phyloP scores from a whole-genome alignment of 2,329 filamentous ascomycete genomes.

The Fusarium secorum region DNA sequence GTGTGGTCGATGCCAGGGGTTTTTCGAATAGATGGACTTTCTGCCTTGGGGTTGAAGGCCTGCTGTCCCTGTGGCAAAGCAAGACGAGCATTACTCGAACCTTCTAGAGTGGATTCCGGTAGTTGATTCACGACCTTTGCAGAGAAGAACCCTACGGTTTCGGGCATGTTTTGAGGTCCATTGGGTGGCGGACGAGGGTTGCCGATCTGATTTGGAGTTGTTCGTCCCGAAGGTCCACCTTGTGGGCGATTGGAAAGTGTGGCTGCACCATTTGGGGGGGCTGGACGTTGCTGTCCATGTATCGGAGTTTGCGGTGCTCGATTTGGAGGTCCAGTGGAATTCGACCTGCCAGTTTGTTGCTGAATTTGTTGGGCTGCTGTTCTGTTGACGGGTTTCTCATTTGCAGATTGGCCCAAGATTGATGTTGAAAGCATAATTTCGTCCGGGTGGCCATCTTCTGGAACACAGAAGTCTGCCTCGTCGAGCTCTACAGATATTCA shows the following conservation, averaged over 20 bases:
- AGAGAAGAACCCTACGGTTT: conserved; percentile 72
- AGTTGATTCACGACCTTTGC: conserved; percentile 69
- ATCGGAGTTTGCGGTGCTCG: conserved; percentile 48
- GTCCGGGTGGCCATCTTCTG: conserved; percentile 76
- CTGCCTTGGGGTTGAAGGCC: conserved; percentile 75
- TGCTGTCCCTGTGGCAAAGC: conserved; percentile 56
- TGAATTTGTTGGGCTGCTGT: conserved; percentile 31
- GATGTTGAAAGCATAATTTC: conserved; percentile 68
- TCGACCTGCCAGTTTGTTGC: conserved; percentile 33
- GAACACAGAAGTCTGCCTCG: conserved; percentile 77
- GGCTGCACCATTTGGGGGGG: conserved; percentile 32
- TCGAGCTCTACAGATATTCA: conserved; percentile 69
- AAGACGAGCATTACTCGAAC: conserved; percentile 51
- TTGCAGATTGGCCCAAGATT: conserved; percentile 26
- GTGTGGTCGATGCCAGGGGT: conserved; percentile 87
- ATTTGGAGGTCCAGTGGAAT: conserved; percentile 24
- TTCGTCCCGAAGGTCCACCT: conserved; percentile 15
- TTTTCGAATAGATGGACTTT: conserved; percentile 86
- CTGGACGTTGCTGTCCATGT: conserved; percentile 39
- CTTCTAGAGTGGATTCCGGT: conserved; percentile 52
- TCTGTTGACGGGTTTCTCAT: conserved; percentile 34
- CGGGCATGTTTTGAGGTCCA: conserved; percentile 41
- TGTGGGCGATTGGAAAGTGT: conserved; percentile 36
- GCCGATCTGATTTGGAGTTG: conserved; percentile 34
- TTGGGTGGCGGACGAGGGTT: conserved; percentile 45